Percentiles rank a stretch among this genome's conserved stretches.
These are phyloP conservation scores for Neofusicoccum laricinum DNA, from an alignment of 2,329 filamentous ascomycete genomes.

Conservation along the genomic window DNA sequence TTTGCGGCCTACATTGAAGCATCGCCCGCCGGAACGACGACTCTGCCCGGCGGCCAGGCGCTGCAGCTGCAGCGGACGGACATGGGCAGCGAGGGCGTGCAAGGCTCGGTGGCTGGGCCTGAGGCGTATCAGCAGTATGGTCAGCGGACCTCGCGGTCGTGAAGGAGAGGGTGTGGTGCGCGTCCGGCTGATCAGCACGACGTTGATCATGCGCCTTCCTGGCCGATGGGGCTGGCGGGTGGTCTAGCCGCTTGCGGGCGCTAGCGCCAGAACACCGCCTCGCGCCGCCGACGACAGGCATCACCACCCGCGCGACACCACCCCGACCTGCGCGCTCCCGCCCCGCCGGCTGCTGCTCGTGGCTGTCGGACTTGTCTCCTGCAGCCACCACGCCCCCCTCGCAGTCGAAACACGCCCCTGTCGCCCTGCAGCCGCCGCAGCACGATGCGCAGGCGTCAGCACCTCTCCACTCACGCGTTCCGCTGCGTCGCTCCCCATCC, in stretches of 20 bases:
- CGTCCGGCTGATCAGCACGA: conserved; percentile 14
- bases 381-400: not conserved
- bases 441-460: not conserved
- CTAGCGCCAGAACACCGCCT: not conserved
- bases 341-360: not conserved
- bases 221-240: conserved; percentile 6
- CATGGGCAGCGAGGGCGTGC: conserved; percentile 3
- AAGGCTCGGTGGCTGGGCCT: conserved; percentile 8
- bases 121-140: conserved; percentile 35
- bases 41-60: conserved; percentile 19
- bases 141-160: conserved; percentile 37
- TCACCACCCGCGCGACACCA: not conserved
- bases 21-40: conserved; percentile 26
- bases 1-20: conserved; percentile 32
- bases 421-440: not conserved
- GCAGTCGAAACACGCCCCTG: not conserved
- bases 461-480: not conserved
- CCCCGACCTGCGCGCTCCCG: not conserved
- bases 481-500: not conserved
- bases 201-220: conserved; percentile 14
- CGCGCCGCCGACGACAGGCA: conserved; percentile 4
- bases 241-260: not conserved
- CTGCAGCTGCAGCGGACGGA: conserved; percentile 23
- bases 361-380: not conserved
- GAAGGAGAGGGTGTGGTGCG: conserved; percentile 20